Evolutionary conservation across 75 land plant genomes (phyloP).

Genomic region (Ceratopteris richardii): DNA sequence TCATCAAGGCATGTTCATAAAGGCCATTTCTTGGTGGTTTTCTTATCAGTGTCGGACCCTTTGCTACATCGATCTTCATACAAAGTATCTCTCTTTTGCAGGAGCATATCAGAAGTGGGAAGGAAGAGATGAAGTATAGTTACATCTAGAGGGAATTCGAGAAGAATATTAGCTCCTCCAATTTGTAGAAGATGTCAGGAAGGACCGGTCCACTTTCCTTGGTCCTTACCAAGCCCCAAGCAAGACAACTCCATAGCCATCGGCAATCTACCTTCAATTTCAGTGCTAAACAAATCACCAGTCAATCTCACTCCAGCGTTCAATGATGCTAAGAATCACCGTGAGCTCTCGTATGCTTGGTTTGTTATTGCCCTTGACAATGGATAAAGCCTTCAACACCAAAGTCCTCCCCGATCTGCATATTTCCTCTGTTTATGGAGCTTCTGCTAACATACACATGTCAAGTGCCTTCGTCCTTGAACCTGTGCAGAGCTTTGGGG

Average conservation of each 20-base stretch:
- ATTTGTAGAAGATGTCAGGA: conserved; percentile 60
- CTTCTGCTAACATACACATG: no score
- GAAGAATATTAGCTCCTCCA: conserved; percentile 46
- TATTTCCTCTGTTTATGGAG: no score
- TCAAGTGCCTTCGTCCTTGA: no score
- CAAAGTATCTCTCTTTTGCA: background rate
- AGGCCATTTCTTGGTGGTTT: background rate
- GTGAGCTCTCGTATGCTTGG: no score
- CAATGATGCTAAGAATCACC: no score
- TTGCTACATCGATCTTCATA: background rate
- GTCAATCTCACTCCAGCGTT: no score
- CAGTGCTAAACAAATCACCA: no score
- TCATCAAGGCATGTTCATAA: background rate
- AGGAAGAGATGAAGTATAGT: conserved; percentile 51
- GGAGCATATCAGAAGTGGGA: conserved; percentile 25
- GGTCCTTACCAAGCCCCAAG: conserved; percentile 44
- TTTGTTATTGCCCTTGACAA: no score
- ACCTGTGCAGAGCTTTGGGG: no score
- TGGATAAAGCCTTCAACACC: no score
- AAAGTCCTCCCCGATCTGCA: no score
- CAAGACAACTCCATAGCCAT: conserved; percentile 25
- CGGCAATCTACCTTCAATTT: no score
- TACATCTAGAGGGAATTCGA: conserved; percentile 85
- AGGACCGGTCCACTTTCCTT: conserved; percentile 33
- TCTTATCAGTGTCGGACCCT: background rate